A percentile compares a stretch with the other conserved stretches of the same genome.
These are phyloP conservation scores for Cryptococcus hybrid DNA, from an alignment of 1,284 basidiomycete species.

Conservation along the genomic window DNA sequence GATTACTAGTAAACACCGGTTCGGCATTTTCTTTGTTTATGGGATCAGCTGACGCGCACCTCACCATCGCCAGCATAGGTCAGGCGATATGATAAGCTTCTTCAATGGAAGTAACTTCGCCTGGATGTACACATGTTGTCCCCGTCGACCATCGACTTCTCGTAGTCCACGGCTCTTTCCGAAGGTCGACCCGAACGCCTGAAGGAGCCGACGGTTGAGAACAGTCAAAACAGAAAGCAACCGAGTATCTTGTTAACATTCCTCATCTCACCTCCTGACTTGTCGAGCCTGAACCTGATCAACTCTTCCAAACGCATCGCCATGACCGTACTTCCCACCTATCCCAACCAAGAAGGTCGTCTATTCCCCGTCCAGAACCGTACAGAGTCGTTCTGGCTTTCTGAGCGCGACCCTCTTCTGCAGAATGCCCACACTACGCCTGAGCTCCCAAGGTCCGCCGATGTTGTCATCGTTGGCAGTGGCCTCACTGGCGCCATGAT, in stretches of 20 bases:
- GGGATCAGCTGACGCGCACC: too few relatives aligned
- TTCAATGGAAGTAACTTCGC: too few relatives aligned
- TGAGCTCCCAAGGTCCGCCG: slow-evolving; percentile 24
- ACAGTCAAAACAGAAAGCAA: too few relatives aligned
- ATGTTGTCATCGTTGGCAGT: slow-evolving; percentile 39
- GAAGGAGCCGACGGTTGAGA: too few relatives aligned
- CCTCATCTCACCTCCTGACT: neutral
- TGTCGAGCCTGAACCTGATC: neutral
- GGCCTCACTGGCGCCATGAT: slow-evolving; percentile 36
- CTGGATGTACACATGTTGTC: too few relatives aligned
- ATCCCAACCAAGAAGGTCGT: slow-evolving; percentile 3
- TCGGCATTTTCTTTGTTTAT: too few relatives aligned
- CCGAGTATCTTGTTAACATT: neutral
- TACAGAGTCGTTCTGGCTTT: slow-evolving; percentile 28
- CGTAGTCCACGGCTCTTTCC: too few relatives aligned
- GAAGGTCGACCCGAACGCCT: too few relatives aligned
- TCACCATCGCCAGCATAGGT: too few relatives aligned
- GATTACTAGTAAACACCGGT: too few relatives aligned
- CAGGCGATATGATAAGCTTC: too few relatives aligned
- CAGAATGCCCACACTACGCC: slow-evolving; percentile 23
- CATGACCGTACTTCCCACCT: neutral
- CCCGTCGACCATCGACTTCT: too few relatives aligned
- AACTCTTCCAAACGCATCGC: neutral
- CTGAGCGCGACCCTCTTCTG: slow-evolving; percentile 19
- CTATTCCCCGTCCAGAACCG: slow-evolving; percentile 25